Evolutionary conservation across 2,329 filamentous ascomycete species (phyloP).

Genomic region (Ceratocystis eucalypticola): DNA sequence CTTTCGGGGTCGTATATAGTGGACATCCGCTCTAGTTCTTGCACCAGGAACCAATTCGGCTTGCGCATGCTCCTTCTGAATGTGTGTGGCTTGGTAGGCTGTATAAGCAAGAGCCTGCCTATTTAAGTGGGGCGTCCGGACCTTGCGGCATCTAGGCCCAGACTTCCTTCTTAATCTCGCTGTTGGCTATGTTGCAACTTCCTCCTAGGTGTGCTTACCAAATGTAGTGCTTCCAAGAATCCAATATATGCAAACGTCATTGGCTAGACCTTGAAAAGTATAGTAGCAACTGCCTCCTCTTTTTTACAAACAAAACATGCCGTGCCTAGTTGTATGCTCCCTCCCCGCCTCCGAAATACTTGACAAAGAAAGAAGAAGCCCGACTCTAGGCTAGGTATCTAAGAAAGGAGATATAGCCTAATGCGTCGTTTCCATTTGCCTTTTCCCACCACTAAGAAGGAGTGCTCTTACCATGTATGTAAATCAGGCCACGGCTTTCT

Average conservation of each 20-base stretch:
- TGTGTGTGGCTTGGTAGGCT: background rate
- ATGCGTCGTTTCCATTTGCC: background rate
- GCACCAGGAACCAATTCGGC: background rate
- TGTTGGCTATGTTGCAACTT: background rate
- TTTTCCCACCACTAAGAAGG: background rate
- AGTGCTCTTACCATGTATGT: background rate
- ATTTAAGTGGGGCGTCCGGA: background rate
- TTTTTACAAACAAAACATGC: background rate
- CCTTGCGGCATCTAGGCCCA: background rate
- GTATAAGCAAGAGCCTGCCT: background rate
- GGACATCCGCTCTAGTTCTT: background rate
- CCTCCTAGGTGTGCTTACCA: background rate
- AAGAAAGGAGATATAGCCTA: background rate
- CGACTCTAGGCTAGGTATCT: background rate
- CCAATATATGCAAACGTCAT: background rate
- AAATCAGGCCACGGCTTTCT: background rate
- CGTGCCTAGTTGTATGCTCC: background rate
- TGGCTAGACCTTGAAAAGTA: background rate
- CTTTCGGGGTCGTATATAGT: background rate
- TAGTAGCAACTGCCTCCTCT: background rate
- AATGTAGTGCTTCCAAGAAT: background rate
- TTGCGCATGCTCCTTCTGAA: constrained; percentile 1
- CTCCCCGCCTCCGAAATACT: background rate
- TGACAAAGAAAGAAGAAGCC: background rate
- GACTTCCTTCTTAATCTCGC: background rate